Evolutionary conservation across 257 asterid species (phyloP), one percentile per base, ranked within the genome.

Genomic region (Leptodermis oblonga): DNA sequence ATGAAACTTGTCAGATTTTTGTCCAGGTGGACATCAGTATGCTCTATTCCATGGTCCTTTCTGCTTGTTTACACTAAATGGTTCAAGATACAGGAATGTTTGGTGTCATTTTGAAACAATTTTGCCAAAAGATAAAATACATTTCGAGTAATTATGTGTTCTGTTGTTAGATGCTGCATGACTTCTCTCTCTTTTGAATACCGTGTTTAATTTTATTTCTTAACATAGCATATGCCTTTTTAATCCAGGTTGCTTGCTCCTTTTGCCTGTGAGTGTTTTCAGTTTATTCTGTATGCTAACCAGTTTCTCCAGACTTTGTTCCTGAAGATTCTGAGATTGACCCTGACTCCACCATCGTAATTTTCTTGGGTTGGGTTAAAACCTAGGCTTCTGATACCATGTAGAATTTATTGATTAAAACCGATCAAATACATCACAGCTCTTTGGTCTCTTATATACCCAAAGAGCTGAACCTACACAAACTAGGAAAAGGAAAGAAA

Each of bases 1-100:
- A 76, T 80, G 73, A 84, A 80, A 85, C 53, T 94, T 76, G 46
- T 75, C 56, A 81, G 90, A 58, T 77, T 91, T 30, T 86, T 92
- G 93, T 74, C 74, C 46, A 87, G 96, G 82, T 91, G 96, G 96
- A 97, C 97, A 82, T 84, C 92, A 72, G 99, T 94, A 91, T 81
- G 90, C 82, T 62, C 81, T 86, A 83, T 67, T 78, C 80, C 75
- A 23, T 81, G 39, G 71, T 55, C 53, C 71, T 76, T 71, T 68
- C 68, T 77, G 43, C 48, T 56, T 55, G 5, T 28, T 28, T 49
- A 36, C 23, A n/a, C 30, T 49, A 49, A 14, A 10, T 67, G 45
- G 5, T 45, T 14, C 2, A 4, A 15, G 5, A 46, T 33, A 20
- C 28, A 58, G 31, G 68, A 39, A 58, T 33, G 13, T 30, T 2